These are phyloP conservation scores for Escovopsis sp. DNA, from an alignment of 2,329 filamentous ascomycete species.

Conservation along the genomic window DNA sequence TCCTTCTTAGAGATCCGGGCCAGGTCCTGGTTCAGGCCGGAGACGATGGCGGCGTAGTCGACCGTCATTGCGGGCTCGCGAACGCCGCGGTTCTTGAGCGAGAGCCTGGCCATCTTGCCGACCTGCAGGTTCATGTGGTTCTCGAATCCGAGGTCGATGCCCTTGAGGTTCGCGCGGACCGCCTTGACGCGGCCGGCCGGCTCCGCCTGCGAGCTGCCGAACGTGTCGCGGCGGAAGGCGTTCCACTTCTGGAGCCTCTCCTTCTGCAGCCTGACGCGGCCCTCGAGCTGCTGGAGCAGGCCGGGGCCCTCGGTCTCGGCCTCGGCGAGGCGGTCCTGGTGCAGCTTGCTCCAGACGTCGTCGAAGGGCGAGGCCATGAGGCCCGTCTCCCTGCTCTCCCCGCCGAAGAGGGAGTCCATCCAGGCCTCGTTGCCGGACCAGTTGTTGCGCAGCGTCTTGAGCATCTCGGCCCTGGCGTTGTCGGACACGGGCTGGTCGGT, in stretches of 20 bases:
- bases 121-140: conserved; percentile 35
- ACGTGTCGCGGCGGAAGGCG: conserved; percentile 41
- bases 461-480: conserved; percentile 33
- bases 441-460: conserved; percentile 50
- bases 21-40: conserved; percentile 27
- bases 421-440: conserved; percentile 69
- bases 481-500: conserved; percentile 22
- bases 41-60: conserved; percentile 31
- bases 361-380: conserved; percentile 56
- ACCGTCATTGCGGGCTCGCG: conserved; percentile 15
- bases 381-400: conserved; percentile 44
- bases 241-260: conserved; percentile 60
- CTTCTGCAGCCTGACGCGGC: conserved; percentile 50
- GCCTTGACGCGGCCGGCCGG: conserved; percentile 9
- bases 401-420: conserved; percentile 55
- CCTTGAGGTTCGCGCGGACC: conserved; percentile 17
- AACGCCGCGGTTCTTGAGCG: conserved; percentile 12
- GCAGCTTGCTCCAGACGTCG: conserved; percentile 54
- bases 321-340: conserved; percentile 41
- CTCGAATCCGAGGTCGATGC: conserved; percentile 39
- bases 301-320: conserved; percentile 37
- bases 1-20: conserved; percentile 12
- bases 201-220: conserved; percentile 18
- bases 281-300: conserved; percentile 56
- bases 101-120: conserved; percentile 14